Evolutionary conservation across 495 filamentous ascomycete species (phyloP).

Genomic region (Trichodelitschia bisporula): DNA sequence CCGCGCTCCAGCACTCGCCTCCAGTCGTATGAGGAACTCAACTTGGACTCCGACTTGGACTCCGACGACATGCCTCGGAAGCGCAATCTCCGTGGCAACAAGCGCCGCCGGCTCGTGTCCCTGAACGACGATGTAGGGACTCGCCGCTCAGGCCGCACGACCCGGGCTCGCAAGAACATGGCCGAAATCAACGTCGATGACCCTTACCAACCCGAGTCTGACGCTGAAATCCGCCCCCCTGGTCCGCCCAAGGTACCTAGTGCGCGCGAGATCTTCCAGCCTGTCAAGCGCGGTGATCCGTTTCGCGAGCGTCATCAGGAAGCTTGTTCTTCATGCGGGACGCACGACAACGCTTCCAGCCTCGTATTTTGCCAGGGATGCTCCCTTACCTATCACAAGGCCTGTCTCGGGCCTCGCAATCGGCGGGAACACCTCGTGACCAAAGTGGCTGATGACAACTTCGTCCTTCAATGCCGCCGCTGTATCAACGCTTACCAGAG

Average conservation of each 20-base stretch:
- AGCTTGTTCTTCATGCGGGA: constrained; percentile 46
- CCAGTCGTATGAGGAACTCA: too few species aligned
- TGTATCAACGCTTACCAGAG: constrained; percentile 42
- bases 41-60: too few species aligned
- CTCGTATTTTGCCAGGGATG: constrained; percentile 85
- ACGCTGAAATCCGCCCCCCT: constrained; percentile 3
- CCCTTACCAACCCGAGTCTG: constrained; percentile 24
- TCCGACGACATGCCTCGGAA: constrained; percentile 1
- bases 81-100: constrained; percentile 2
- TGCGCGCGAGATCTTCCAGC: constrained; percentile 44
- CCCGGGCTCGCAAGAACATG: constrained; percentile 25
- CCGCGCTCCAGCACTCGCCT: too few species aligned
- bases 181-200: constrained; percentile 40
- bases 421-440: constrained; percentile 74
- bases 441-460: constrained; percentile 53
- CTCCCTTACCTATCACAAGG: constrained; percentile 53
- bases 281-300: constrained; percentile 24
- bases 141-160: constrained; percentile 15
- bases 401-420: constrained; percentile 51
- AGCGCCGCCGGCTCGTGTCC: constrained; percentile 3
- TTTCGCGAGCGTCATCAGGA: constrained; percentile 45
- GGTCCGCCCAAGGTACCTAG: constrained; percentile 27
- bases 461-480: constrained; percentile 72
- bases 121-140: too few species aligned
- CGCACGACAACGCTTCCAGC: constrained; percentile 23